A percentile compares a stretch with the other conserved stretches of the same genome.
Conservation (phyloP, 192 early-diverging fungal genomes). For the Coemansia sp. region DNA sequence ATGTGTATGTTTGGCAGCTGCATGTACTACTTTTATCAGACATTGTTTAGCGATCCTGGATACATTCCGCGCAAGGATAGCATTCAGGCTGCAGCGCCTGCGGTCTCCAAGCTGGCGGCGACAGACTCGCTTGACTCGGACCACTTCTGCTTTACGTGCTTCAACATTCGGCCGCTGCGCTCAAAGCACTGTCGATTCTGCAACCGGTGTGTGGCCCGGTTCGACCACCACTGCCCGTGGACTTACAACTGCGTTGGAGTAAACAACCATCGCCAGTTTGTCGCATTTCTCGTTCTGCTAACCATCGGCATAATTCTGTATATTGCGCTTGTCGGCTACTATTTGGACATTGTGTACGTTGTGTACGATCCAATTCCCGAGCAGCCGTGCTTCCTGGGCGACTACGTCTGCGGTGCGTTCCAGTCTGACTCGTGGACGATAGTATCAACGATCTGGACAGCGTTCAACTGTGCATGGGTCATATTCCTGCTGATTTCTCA, state of each 20-base stretch:
- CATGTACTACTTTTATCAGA: conserved; percentile 76
- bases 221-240: conserved; percentile 99
- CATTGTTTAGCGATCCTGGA: conserved; percentile 75
- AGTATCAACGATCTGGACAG: conserved; percentile 68
- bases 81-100: conserved; percentile 34
- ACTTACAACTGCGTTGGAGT: conserved; percentile 93
- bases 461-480: conserved; percentile 81
- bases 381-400: conserved; percentile 61
- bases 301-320: conserved; percentile 61
- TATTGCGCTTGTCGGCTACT: conserved; percentile 61
- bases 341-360: conserved; percentile 51
- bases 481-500: conserved; percentile 76
- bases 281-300: conserved; percentile 75
- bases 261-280: conserved; percentile 84
- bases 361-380: conserved; percentile 57
- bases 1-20: conserved; percentile 58
- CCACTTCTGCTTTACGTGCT: conserved; percentile 85
- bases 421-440: conserved; percentile 73
- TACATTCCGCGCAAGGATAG: conserved; percentile 62
- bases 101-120: conserved; percentile 61
- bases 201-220: conserved; percentile 88
- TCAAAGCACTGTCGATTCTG: conserved; percentile 95
- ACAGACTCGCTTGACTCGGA: conserved; percentile 68
- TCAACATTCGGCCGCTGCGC: conserved; percentile 78
- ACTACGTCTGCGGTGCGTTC: conserved; percentile 69